These are phyloP conservation scores for Aspergillus fischeri DNA, from an alignment of 2,329 filamentous ascomycete species.

Conservation along the genomic window DNA sequence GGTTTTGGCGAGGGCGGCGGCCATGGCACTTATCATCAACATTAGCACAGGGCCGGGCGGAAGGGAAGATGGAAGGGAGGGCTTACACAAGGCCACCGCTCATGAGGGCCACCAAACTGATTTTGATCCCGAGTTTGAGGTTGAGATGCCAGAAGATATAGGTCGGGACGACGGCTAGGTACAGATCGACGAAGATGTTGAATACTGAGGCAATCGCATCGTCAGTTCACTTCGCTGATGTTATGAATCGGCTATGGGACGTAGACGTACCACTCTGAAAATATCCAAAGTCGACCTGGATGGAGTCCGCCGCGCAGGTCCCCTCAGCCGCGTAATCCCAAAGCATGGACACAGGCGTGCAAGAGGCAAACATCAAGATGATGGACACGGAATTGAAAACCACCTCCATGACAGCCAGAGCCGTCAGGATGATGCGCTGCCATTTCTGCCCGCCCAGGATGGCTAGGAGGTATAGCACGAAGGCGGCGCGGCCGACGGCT, in stretches of 20 bases:
- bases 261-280: slow-evolving; percentile 23
- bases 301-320: slow-evolving; percentile 18
- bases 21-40: slow-evolving; percentile 17
- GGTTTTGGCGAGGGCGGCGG: slow-evolving; percentile 23
- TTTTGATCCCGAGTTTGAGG: slow-evolving; percentile 25
- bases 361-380: slow-evolving; percentile 23
- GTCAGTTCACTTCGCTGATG: background rate
- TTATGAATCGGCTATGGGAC: no score
- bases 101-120: slow-evolving; percentile 25
- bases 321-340: slow-evolving; percentile 16
- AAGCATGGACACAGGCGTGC: slow-evolving; percentile 17
- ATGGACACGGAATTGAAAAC: slow-evolving; percentile 20
- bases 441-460: slow-evolving; percentile 4
- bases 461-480: slow-evolving; percentile 4
- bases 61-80: no score
- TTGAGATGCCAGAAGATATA: slow-evolving; percentile 33
- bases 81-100: slow-evolving; percentile 31
- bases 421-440: background rate
- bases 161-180: slow-evolving; percentile 26
- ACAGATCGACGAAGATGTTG: slow-evolving; percentile 12
- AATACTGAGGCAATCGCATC: background rate
- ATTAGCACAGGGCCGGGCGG: background rate
- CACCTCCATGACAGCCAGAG: slow-evolving; percentile 13
- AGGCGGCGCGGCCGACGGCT: slow-evolving; percentile 1
- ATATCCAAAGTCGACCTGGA: slow-evolving; percentile 26